phyloP scores from a whole-genome alignment of 805 yeast species.

The Zygoascus ofunaensis region DNA sequence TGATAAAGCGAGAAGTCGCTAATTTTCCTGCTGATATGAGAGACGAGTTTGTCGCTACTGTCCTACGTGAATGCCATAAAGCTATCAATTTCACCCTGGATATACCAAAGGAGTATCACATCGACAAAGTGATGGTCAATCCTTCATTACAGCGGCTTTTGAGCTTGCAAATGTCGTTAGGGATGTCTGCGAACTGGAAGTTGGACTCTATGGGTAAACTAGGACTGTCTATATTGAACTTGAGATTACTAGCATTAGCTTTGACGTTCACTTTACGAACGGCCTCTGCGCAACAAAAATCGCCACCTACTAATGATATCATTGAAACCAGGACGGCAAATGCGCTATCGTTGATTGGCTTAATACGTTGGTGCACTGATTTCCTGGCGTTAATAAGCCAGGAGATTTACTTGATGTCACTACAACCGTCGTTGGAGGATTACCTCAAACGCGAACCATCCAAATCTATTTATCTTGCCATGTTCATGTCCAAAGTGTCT shows the following conservation, averaged over 20 bases:
- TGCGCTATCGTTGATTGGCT: slow-evolving; percentile 44
- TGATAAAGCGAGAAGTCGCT: slow-evolving; percentile 42
- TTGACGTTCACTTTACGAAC: slow-evolving; percentile 55
- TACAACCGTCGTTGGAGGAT: slow-evolving; percentile 6
- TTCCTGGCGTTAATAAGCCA: slow-evolving; percentile 63
- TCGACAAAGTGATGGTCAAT: slow-evolving; percentile 63
- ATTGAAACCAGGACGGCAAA: slow-evolving; percentile 23
- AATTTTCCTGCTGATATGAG: slow-evolving; percentile 13
- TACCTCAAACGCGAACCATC: slow-evolving; percentile 5
- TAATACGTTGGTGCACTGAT: slow-evolving; percentile 79
- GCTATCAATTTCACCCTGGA: slow-evolving; percentile 66
- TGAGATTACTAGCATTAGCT: slow-evolving; percentile 64
- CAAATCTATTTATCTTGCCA: slow-evolving; percentile 23
- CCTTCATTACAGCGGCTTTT: slow-evolving; percentile 71
- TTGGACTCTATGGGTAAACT: slow-evolving; percentile 38
- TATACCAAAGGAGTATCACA: slow-evolving; percentile 54
- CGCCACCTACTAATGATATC: slow-evolving; percentile 29
- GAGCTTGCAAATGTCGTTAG: slow-evolving; percentile 59
- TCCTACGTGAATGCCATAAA: slow-evolving; percentile 61
- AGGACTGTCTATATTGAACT: slow-evolving; percentile 57
- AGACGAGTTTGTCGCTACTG: slow-evolving; percentile 32
- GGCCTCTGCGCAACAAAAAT: slow-evolving; percentile 30
- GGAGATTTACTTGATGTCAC: slow-evolving; percentile 37
- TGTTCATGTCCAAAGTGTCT: slow-evolving; percentile 30
- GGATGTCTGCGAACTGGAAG: slow-evolving; percentile 40